A percentile compares a stretch with the other conserved stretches of the same genome.
Conservation (phyloP, 805 yeast species). For the Candida namnaoensis region DNA sequence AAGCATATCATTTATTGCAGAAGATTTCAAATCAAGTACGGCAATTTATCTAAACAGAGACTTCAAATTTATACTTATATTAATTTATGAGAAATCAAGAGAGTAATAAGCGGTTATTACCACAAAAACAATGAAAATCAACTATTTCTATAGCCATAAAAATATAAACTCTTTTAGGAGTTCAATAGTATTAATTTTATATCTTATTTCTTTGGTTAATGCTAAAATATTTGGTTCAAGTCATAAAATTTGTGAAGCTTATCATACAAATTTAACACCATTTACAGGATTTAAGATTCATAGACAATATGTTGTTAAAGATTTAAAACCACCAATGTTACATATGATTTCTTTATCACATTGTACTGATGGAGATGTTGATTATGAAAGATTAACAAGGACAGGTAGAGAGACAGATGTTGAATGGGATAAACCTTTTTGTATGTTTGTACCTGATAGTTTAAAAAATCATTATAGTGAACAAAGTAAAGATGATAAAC, state of each 20-base stretch:
- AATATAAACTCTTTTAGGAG: no score
- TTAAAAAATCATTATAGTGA: neutral
- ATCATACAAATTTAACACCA: conserved; percentile 19
- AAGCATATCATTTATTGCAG: no score
- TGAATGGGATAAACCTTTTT: conserved; percentile 40
- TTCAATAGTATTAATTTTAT: no score
- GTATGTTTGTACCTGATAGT: conserved; percentile 27
- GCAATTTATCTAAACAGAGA: no score
- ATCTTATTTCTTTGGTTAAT: neutral
- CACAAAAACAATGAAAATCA: no score
- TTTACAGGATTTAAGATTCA: conserved; percentile 52
- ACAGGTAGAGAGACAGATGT: conserved; percentile 29
- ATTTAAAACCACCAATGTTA: conserved; percentile 25
- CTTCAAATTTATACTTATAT: no score
- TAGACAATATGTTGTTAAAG: conserved; percentile 35
- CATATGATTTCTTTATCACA: conserved; percentile 39
- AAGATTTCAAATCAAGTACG: no score
- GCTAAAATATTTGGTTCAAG: conserved; percentile 3
- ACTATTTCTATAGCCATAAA: no score
- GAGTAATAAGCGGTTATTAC: no score
- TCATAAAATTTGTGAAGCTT: conserved; percentile 27
- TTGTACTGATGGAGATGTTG: conserved; percentile 42
- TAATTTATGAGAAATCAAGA: no score
- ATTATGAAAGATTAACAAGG: conserved; percentile 29
- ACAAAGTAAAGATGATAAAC: neutral